These are phyloP conservation scores for Maudiozyma humilis DNA, from an alignment of 1,139 yeast species.

Conservation along the genomic window DNA sequence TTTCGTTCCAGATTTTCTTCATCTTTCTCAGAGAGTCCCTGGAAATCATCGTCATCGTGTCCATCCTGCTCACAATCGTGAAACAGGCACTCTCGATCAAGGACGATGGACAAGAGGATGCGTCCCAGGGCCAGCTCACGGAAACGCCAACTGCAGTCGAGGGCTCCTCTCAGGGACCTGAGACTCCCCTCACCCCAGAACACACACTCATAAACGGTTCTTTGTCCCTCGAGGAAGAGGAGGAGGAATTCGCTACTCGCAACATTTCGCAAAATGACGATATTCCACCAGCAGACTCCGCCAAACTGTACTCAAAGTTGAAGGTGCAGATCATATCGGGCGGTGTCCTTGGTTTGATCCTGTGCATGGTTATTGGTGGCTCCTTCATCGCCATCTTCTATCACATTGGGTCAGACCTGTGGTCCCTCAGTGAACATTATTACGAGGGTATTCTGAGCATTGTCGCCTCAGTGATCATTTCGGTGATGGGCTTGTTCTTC, in stretches of 20 bases:
- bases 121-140: not conserved
- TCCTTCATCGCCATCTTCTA: constrained; percentile 82
- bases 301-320: constrained; percentile 48
- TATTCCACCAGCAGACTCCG: constrained; percentile 14
- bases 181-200: not conserved
- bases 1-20: constrained; percentile 54
- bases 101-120: constrained; percentile 18
- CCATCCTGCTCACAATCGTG: constrained; percentile 81
- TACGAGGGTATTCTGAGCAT: constrained; percentile 89
- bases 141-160: not conserved
- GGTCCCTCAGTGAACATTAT: constrained; percentile 80
- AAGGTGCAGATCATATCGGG: constrained; percentile 76
- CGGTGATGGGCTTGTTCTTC: constrained; percentile 89
- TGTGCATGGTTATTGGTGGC: constrained; percentile 74
- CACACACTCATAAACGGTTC: constrained; percentile 4
- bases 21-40: constrained; percentile 83
- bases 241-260: constrained; percentile 20
- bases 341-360: constrained; percentile 55
- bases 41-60: constrained; percentile 83
- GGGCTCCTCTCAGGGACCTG: not conserved
- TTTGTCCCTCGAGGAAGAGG: constrained; percentile 24
- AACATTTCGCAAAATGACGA: constrained; percentile 14
- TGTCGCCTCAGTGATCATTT: constrained; percentile 74
- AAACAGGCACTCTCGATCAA: constrained; percentile 47
- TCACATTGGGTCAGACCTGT: constrained; percentile 66